Evolutionary conservation across 1,284 basidiomycete genomes (phyloP).

Genomic region (Moniliella sp.): DNA sequence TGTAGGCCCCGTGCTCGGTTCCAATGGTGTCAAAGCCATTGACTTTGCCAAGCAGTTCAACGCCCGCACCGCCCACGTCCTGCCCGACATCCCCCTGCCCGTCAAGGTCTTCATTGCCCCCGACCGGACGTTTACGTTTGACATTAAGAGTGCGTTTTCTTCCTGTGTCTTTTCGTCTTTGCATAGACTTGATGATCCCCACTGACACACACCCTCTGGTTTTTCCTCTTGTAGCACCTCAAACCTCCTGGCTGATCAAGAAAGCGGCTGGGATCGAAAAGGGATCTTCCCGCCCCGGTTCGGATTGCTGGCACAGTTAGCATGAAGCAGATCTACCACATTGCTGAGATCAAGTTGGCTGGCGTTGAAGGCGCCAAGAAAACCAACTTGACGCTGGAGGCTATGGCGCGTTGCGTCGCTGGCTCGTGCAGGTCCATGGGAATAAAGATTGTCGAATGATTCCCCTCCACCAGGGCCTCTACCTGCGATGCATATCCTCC

Average conservation of each 20-base stretch:
- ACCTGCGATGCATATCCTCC: too few relatives aligned
- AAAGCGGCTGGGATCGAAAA: conserved; percentile 74
- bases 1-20: conserved; percentile 86
- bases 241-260: conserved; percentile 69
- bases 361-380: too few relatives aligned
- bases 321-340: conserved; percentile 95
- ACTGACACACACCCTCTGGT: not conserved
- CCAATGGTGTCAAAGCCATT: conserved; percentile 94
- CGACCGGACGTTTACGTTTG: conserved; percentile 80
- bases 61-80: conserved; percentile 60
- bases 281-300: conserved; percentile 46
- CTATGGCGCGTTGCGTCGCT: too few relatives aligned
- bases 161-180: not conserved
- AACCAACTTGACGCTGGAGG: too few relatives aligned
- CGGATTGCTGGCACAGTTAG: conserved; percentile 51
- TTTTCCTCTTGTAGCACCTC: conserved; percentile 44
- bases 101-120: conserved; percentile 77
- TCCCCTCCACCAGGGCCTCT: too few relatives aligned
- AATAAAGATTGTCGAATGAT: too few relatives aligned
- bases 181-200: not conserved
- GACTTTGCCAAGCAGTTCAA: conserved; percentile 40
- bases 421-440: too few relatives aligned
- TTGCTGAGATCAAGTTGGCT: conserved; percentile 93
- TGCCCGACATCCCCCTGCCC: conserved; percentile 66
- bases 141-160: conserved; percentile 14